These are phyloP conservation scores for Mucor lusitanicus DNA, from an alignment of 371 early-diverging fungal species.

Conservation along the genomic window DNA sequence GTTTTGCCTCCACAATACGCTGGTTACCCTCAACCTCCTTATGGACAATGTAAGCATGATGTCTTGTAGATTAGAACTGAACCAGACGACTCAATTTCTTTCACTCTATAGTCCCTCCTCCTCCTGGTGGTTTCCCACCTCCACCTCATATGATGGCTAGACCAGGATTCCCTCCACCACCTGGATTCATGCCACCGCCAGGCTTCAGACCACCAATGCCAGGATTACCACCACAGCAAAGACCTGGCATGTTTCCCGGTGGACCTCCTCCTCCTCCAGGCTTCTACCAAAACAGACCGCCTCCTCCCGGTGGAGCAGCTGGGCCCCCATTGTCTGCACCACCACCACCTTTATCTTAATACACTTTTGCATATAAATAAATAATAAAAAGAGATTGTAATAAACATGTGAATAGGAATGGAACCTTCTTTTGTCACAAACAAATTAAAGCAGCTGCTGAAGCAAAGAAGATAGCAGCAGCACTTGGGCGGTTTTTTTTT, in stretches of 20 bases:
- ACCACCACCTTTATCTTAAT: constrained; percentile 18
- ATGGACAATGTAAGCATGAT: constrained; percentile 13
- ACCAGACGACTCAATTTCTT: too few relatives aligned
- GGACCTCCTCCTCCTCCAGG: constrained; percentile 4
- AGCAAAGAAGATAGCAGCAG: background rate
- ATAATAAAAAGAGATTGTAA: background rate
- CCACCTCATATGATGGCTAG: constrained; percentile 19
- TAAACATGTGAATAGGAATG: constrained; percentile 6
- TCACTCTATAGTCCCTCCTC: constrained; percentile 25
- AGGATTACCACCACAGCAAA: background rate
- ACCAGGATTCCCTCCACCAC: constrained; percentile 14
- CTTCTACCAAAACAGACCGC: background rate
- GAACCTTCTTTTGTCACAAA: background rate
- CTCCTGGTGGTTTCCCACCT: constrained; percentile 40
- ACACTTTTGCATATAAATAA: background rate
- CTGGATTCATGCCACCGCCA: constrained; percentile 28
- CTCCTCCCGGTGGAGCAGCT: constrained; percentile 1
- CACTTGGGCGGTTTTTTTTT: too few relatives aligned
- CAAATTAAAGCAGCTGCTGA: background rate
- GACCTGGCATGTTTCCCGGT: background rate
- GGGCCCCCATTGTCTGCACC: background rate
- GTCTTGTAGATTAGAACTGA: background rate
- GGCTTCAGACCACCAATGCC: constrained; percentile 22
- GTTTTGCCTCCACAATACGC: constrained; percentile 54
- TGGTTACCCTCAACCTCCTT: constrained; percentile 48